Conservation (phyloP, 495 filamentous ascomycete genomes). For the Talaromyces proteolyticus region DNA sequence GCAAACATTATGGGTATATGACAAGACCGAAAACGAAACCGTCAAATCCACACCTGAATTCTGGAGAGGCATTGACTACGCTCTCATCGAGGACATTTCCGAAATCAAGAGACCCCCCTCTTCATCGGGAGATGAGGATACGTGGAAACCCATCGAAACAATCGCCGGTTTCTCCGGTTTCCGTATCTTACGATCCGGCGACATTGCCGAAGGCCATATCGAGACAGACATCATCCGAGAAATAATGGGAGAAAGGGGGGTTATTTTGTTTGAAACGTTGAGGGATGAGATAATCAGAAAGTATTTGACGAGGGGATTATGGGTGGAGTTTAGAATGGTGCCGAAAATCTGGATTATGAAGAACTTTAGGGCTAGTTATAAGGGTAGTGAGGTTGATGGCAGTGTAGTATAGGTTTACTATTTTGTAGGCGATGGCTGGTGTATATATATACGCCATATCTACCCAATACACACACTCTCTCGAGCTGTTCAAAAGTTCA, state of each 20-base stretch:
- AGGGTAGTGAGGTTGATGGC: no score
- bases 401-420: no score
- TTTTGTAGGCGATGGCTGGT: no score
- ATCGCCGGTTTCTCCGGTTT: constrained; percentile 70
- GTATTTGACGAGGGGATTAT: constrained; percentile 29
- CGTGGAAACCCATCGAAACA: constrained; percentile 66
- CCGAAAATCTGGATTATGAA: constrained; percentile 31
- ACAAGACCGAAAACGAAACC: constrained; percentile 45
- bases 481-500: no score
- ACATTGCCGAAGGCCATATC: constrained; percentile 21
- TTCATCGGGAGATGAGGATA: constrained; percentile 23
- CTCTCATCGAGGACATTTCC: constrained; percentile 56
- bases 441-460: background rate
- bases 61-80: constrained; percentile 80
- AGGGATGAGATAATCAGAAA: constrained; percentile 17
- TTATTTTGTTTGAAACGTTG: constrained; percentile 14
- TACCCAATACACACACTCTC: background rate
- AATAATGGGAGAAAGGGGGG: constrained; percentile 16
- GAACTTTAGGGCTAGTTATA: constrained; percentile 9
- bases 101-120: constrained; percentile 41
- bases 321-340: constrained; percentile 35
- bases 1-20: constrained; percentile 41
- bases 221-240: constrained; percentile 21
- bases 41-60: constrained; percentile 57
- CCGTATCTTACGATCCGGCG: constrained; percentile 53